Evolutionary conservation across 2,329 filamentous ascomycete genomes (phyloP).

Genomic region (Conoideocrella luteorostrata): DNA sequence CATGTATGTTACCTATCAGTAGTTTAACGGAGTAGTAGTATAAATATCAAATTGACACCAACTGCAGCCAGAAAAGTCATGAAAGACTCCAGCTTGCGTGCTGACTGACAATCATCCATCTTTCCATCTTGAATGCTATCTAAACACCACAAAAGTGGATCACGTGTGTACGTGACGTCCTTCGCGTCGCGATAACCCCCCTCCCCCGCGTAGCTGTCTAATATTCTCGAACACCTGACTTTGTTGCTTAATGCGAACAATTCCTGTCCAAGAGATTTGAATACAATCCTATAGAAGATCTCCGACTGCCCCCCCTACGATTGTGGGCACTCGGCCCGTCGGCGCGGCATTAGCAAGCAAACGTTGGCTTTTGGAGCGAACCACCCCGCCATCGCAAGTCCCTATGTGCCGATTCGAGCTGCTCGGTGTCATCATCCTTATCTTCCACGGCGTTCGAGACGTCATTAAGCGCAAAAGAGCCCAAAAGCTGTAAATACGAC

Average conservation of each 20-base stretch:
- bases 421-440: slow-evolving; percentile 42
- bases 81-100: neutral
- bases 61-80: too few species aligned
- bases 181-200: neutral
- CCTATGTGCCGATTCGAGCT: slow-evolving; percentile 51
- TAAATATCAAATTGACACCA: too few species aligned
- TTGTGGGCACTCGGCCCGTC: neutral
- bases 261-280: too few species aligned
- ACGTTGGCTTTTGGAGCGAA: too few species aligned
- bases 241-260: too few species aligned
- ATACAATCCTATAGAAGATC: too few species aligned
- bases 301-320: neutral
- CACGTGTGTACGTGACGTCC: slow-evolving; percentile 5
- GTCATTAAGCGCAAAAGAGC: slow-evolving; percentile 29
- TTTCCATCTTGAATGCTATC: too few species aligned
- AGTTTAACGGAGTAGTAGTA: too few species aligned
- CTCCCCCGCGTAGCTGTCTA: too few species aligned
- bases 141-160: slow-evolving; percentile 1
- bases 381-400: slow-evolving; percentile 1
- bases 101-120: neutral
- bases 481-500: slow-evolving; percentile 15
- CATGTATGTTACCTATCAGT: too few species aligned
- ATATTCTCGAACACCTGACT: too few species aligned
- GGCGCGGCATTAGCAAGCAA: neutral
- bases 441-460: slow-evolving; percentile 37